Conservation (phyloP, 1,139 yeast genomes). For the Magnusiomyces magnusii region DNA sequence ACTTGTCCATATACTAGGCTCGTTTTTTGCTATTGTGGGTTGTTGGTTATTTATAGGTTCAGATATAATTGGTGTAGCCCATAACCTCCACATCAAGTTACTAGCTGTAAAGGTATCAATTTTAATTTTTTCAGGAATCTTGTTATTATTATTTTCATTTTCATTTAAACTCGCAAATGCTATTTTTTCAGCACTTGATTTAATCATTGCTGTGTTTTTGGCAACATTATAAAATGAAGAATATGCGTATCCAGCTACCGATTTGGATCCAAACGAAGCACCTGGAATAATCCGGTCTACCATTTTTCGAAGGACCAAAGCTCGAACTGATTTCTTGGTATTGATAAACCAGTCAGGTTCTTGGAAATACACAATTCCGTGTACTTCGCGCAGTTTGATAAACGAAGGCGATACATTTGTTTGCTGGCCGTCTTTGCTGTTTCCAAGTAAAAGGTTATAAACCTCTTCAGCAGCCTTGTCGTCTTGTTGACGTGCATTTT, state of each 20-base stretch:
- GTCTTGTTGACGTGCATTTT: constrained; percentile 1
- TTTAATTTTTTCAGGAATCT: neutral
- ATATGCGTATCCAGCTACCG: neutral
- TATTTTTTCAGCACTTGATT: neutral
- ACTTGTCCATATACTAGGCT: no score
- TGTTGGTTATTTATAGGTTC: neutral
- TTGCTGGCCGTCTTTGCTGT: neutral
- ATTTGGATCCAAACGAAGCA: neutral
- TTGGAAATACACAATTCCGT: neutral
- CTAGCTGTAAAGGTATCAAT: neutral
- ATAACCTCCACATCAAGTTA: neutral
- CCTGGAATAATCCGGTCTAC: constrained; percentile 12
- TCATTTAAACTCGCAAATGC: neutral
- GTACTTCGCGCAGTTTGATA: neutral
- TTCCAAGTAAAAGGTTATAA: neutral
- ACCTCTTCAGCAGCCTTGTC: neutral
- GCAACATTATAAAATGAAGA: neutral
- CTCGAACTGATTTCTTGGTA: neutral
- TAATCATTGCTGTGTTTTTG: neutral
- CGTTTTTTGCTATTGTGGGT: neutral
- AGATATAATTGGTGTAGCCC: neutral
- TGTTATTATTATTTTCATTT: no score
- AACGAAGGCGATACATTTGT: neutral
- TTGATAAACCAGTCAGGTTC: neutral
- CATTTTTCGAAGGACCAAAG: constrained; percentile 9